Evolutionary conservation across 2,329 filamentous ascomycete genomes (phyloP).

Genomic region (Fusarium nematophilum): DNA sequence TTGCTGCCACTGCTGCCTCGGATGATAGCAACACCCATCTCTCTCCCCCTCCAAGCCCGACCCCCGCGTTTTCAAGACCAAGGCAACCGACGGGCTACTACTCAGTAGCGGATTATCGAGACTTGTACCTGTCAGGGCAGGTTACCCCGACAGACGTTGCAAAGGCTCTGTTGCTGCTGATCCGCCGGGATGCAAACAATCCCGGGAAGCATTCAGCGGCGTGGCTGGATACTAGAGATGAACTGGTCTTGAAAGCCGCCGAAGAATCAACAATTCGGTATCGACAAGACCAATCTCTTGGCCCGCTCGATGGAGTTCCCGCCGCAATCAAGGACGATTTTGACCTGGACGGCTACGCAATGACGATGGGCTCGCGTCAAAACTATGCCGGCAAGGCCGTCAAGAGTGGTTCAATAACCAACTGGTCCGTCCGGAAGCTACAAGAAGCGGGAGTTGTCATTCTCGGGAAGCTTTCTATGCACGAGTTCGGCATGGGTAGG

Average conservation of each 20-base stretch:
- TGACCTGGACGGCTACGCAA: constrained; percentile 76
- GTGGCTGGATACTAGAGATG: constrained; percentile 57
- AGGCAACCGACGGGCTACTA: constrained; percentile 53
- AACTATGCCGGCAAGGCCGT: constrained; percentile 64
- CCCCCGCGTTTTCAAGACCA: no score
- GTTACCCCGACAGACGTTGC: constrained; percentile 59
- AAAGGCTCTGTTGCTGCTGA: constrained; percentile 56
- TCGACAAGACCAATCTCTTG: constrained; percentile 65
- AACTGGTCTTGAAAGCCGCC: constrained; percentile 55
- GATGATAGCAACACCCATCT: constrained; percentile 48
- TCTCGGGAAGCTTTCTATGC: constrained; percentile 79
- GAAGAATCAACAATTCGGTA: constrained; percentile 58
- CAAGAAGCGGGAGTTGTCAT: constrained; percentile 77
- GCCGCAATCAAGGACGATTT: constrained; percentile 81
- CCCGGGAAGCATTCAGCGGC: constrained; percentile 54
- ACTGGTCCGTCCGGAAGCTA: constrained; percentile 77
- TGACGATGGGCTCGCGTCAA: constrained; percentile 70
- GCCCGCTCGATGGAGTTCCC: constrained; percentile 77
- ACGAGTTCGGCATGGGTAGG: constrained; percentile 77
- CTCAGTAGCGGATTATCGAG: constrained; percentile 58
- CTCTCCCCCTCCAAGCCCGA: not conserved
- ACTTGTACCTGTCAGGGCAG: constrained; percentile 55
- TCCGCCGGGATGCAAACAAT: constrained; percentile 52
- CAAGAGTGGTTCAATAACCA: constrained; percentile 59
- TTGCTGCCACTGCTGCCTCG: constrained; percentile 52